Evolutionary conservation across 2,329 filamentous ascomycete genomes (phyloP), one percentile per base, ranked within the genome.

Genomic region (Aspergillus hiratsukae): DNA sequence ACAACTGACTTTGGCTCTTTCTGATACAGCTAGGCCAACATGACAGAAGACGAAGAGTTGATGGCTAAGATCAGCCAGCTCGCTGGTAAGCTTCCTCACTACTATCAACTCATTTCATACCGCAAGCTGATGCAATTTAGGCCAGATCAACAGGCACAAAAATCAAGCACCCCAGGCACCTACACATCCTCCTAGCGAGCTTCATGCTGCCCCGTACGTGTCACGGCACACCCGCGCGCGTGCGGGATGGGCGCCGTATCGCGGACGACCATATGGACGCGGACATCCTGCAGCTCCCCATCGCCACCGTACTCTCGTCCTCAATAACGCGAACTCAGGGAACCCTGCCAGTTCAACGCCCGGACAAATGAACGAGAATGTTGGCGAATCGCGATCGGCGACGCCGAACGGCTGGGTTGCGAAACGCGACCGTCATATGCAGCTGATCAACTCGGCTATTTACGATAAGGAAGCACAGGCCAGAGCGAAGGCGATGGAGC

Each of bases 101-200:
- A 53, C 80, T 14, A 45, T 23, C 83, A 66, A 78, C 83, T 54
- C 77, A 78, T 66, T 28, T 35, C 53, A 52, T 28, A 55, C 28
- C 48, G 41, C 40, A 49, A 56, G 57, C 55, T 62, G 48, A 61
- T 60, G 43, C 57, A 46, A 46, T 41, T 9, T 61, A 91, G 88
- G 88, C 63, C 87, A 89, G 74, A 93, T 94, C 69, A 91, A 91
- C 70, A 84, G 86, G 52, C 87, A 89, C 76, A 91, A 89, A 72
- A 89, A 83, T 61, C 82, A 87, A 58, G 56, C 53, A 6, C 53
- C 65, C 2, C 65, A 68, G 9, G 49, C 60, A 5, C 53, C 63
- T n/a, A 54, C 63, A 29, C 40, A 66, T 1, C 64, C 64, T 11
- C 59, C 54, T 46, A 62, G 63, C 29, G 65, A 66, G 37, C 61